Base-by-base conservation (phyloP, 306 rosid species). In the Trifolium dubium region DNA sequence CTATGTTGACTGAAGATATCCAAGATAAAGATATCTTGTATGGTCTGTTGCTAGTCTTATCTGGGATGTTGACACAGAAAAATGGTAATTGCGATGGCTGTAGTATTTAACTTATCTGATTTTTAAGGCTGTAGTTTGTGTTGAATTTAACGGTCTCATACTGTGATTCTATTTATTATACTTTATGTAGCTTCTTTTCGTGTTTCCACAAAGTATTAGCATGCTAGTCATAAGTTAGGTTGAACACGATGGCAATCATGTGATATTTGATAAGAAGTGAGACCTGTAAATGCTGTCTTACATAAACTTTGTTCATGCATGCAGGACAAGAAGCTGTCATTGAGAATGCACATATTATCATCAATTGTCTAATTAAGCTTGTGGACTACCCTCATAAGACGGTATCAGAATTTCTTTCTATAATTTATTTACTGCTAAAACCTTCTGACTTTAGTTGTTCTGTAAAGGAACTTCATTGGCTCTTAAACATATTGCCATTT, bases 31-130 rank as follows among this genome's bases (percentile, higher is more conserved):
- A 94, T 73, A 68, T 82, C 60, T 80, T 94, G 75, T 89, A 89
- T 77, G 78, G 84, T 72, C 92, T 94, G 66, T 84, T 94, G 83
- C 90, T 94, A 73, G 90, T 94, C 69, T 83, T 94, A 67, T 91
- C 98, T 72, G 97, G 95, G 83, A 84, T 94, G 73, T 74, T 94
- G 83, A 94, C 89, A 0, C 92, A 89, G 71, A 89, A 77, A 83
- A 85, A 74, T 28, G 98, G 97, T 91, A 88, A 83, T 82, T 68
- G 53, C 67, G 11, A 78, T 74, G 60, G 44, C 49, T 41, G 59
- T 64, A 23, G 49, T 77, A n/a, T 62, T 68, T 64, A 47, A 59
- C 49, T 71, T 46, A 44, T 67, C 71, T 34, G 28, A 53, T 35
- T 30, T 32, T 72, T 19, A 23, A 71, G 58, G 69, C 62, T 50